Evolutionary conservation across 495 filamentous ascomycete species (phyloP).

Genomic region (Aspergillus indologenus): DNA sequence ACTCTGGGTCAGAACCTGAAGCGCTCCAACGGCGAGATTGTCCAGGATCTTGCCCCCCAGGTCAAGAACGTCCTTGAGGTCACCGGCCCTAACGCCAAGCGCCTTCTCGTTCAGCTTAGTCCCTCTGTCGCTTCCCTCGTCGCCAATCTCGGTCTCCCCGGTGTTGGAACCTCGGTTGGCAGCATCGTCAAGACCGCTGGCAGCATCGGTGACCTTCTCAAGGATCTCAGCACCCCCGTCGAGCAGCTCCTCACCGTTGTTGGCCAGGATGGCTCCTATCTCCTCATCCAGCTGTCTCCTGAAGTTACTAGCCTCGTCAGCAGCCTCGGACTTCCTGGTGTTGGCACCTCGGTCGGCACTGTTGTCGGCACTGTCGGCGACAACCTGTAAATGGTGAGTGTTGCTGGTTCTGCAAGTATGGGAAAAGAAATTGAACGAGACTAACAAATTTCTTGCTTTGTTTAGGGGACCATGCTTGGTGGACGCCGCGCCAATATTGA

Average conservation of each 20-base stretch:
- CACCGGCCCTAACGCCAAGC: slow-evolving; percentile 33
- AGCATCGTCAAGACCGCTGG: slow-evolving; percentile 29
- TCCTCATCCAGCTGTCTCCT: slow-evolving; percentile 38
- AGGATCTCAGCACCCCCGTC: slow-evolving; percentile 30
- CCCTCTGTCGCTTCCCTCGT: slow-evolving; percentile 32
- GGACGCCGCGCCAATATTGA: neutral
- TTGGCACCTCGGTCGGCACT: slow-evolving; percentile 32
- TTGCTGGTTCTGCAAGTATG: neutral
- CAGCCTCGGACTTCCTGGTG: slow-evolving; percentile 36
- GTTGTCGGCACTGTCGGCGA: slow-evolving; percentile 35
- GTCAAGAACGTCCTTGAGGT: slow-evolving; percentile 30
- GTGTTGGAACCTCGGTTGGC: slow-evolving; percentile 28
- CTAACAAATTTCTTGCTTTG: neutral
- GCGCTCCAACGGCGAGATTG: slow-evolving; percentile 25
- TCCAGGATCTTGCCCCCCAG: slow-evolving; percentile 32
- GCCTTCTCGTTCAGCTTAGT: slow-evolving; percentile 35
- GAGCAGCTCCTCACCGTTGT: slow-evolving; percentile 35
- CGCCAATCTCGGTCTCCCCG: slow-evolving; percentile 29
- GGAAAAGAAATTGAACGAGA: neutral
- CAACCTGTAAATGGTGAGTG: slow-evolving; percentile 32
- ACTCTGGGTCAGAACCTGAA: slow-evolving; percentile 33
- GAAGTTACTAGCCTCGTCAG: slow-evolving; percentile 31
- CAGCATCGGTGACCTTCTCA: slow-evolving; percentile 37
- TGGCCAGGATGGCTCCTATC: slow-evolving; percentile 28
- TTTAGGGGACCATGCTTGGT: neutral